These are phyloP conservation scores for Boletus huronensis DNA, from an alignment of 768 basidiomycete genomes.

Conservation along the genomic window DNA sequence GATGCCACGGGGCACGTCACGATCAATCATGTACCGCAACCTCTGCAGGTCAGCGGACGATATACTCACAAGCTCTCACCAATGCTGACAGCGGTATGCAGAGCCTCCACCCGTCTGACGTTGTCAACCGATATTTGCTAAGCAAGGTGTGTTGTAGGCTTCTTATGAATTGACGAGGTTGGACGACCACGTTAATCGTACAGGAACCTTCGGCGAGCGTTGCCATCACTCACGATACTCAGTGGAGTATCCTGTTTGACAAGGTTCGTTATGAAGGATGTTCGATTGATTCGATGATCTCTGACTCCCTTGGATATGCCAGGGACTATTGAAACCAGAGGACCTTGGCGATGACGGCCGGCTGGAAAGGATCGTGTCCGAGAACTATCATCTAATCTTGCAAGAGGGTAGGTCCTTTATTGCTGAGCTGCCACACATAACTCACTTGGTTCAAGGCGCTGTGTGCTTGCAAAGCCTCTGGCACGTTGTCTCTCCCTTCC, in stretches of 20 bases:
- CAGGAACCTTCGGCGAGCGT: conserved; percentile 12
- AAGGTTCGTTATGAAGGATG: neutral
- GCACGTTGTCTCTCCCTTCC: neutral
- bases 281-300: neutral
- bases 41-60: neutral
- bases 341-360: neutral
- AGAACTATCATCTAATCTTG: conserved; percentile 7
- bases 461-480: conserved; percentile 1
- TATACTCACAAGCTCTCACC: neutral
- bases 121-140: conserved; percentile 12
- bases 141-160: neutral
- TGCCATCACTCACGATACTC: conserved; percentile 13
- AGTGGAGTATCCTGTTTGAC: conserved; percentile 12
- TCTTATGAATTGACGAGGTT: neutral
- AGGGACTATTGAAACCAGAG: conserved; percentile 8
- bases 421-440: neutral
- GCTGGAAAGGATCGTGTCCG: conserved; percentile 1
- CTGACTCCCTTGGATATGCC: neutral
- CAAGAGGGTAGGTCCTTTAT: conserved; percentile 1
- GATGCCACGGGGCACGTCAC: neutral
- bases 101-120: conserved; percentile 14
- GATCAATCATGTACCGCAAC: conserved; percentile 1
- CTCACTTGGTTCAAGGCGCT: conserved; percentile 1
- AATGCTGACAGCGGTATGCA: neutral
- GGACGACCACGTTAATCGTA: neutral